Evolutionary conservation across 2,329 filamentous ascomycete genomes (phyloP), one percentile per base, ranked within the genome.

Genomic region (Monilinia aucupariae): DNA sequence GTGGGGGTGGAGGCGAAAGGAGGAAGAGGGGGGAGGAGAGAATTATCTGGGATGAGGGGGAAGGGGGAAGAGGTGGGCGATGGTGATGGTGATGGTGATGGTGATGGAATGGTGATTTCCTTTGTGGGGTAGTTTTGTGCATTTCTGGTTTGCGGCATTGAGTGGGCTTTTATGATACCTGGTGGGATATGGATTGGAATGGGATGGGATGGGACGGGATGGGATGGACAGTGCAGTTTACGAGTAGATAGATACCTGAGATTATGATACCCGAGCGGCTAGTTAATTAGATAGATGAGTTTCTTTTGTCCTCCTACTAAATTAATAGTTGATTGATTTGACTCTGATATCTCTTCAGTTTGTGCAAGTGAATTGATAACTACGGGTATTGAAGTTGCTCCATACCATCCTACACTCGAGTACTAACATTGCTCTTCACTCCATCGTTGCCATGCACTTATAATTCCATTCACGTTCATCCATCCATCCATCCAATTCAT

Each of bases 21-120:
- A 12, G 59, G 34, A n/a, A n/a, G 8, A 55, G 59, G 20, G 41
- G 37, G 1, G 59, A 61, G 3, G 59, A 61, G 32, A 61, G 59
- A 39, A 61, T 61, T 30, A 30, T 61, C 39, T 61, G 58, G 58
- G 58, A 39, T 48, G 59, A 61, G 25, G 59, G 41, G 9, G 59
- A 54, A 22, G 59, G 49, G 4, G 50, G 59, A 2, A 54, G 59
- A 25, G 43, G 59, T n/a, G 59, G 59, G n/a, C 48, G 59, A 22
- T 48, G 59, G 41, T 48, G 6, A 54, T 3, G 32, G 15, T 48
- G 6, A 54, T 3, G 59, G n/a, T 48, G 59, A 22, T 48, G 59
- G 41, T 48, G 6, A 54, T 3, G 32, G 15, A 17, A 39, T 39
- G 52, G 34, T 13, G 37, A 20, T 52, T 60, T 53, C 58, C 25